Base-by-base conservation (phyloP, 352 stramenopile species). In the Pythium plurisporium region DNA sequence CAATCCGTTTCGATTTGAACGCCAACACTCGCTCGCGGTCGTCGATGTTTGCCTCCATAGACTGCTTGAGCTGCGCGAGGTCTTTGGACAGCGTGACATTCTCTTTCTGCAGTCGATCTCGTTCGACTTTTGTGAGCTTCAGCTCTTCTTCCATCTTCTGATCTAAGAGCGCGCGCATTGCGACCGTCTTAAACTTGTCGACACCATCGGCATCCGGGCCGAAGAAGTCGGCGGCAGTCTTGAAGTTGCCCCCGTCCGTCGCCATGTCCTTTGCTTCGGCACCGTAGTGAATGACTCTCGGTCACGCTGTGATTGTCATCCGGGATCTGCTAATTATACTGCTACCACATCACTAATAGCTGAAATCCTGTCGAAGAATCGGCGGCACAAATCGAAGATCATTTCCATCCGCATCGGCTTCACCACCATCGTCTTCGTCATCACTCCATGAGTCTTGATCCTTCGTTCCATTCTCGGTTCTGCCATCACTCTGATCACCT, bases 61-160 rank as follows among this genome's bases (percentile, higher is more conserved):
- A 70, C 2, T 46, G 20, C 48, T 80, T 67, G 19, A 85, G 61
- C 8, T 77, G 73, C 17, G 72, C 47, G 2, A 89, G 41, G 10
- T 82, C 53, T n/a, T 49, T 58, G 0, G 50, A 45, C n/a, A 85
- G 60, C 47, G 31, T 31, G 1, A 47, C 41, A 36, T 83, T 80
- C 9, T 70, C 73, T 2, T 60, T 43, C 40, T 65, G 65, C 15
- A 89, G 48, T 0, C 56, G 34, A 15, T 76, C 71, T 27, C 73
- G 73, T 20, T 89, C 79, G 20, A 55, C 23, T 4, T 72, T 70
- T 1, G 65, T 73, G 55, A 75, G 50, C 12, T 69, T 62, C 5
- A 90, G 60, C 37, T 87, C 77, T 33, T 87, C 73, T 25, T 86
- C 73, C 17, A 84, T 57, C 45, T 79, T 85, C 41, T 90, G 79